phyloP scores from a whole-genome alignment of 2,329 filamentous ascomycete genomes.

The Claviceps sp. region DNA sequence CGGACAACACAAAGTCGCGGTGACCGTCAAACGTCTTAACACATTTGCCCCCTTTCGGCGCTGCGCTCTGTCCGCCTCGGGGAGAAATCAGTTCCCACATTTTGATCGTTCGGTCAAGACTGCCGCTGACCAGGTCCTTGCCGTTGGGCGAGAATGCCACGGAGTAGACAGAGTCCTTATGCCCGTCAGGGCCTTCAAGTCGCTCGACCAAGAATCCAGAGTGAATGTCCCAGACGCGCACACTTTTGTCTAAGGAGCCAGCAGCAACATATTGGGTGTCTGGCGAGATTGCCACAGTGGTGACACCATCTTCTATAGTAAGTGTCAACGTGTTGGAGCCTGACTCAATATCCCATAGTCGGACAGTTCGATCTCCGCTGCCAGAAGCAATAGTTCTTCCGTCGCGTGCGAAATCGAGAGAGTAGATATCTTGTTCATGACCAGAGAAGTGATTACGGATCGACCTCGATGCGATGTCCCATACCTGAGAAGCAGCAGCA shows the following conservation, averaged over 20 bases:
- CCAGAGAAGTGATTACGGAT: slow-evolving; percentile 93
- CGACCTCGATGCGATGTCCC: slow-evolving; percentile 73
- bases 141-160: slow-evolving; percentile 93
- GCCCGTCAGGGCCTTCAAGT: slow-evolving; percentile 82
- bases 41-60: slow-evolving; percentile 77
- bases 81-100: slow-evolving; percentile 88
- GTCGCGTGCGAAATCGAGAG: slow-evolving; percentile 85
- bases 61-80: slow-evolving; percentile 51
- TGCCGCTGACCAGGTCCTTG: slow-evolving; percentile 84
- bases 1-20: slow-evolving; percentile 92
- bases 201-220: slow-evolving; percentile 80
- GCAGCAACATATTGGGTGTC: slow-evolving; percentile 90
- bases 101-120: slow-evolving; percentile 96
- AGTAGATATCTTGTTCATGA: slow-evolving; percentile 98
- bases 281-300: slow-evolving; percentile 92
- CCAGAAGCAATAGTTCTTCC: slow-evolving; percentile 91
- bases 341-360: slow-evolving; percentile 88
- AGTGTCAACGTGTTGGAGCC: slow-evolving; percentile 72
- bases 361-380: slow-evolving; percentile 85
- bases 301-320: slow-evolving; percentile 92
- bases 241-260: slow-evolving; percentile 92
- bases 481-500: slow-evolving; percentile 46
- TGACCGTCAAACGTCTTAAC: slow-evolving; percentile 96
- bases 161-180: slow-evolving; percentile 94
- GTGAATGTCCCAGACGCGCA: slow-evolving; percentile 89